Conservation (phyloP, 2,329 filamentous ascomycete species). For the Xylariaceae sp. region DNA sequence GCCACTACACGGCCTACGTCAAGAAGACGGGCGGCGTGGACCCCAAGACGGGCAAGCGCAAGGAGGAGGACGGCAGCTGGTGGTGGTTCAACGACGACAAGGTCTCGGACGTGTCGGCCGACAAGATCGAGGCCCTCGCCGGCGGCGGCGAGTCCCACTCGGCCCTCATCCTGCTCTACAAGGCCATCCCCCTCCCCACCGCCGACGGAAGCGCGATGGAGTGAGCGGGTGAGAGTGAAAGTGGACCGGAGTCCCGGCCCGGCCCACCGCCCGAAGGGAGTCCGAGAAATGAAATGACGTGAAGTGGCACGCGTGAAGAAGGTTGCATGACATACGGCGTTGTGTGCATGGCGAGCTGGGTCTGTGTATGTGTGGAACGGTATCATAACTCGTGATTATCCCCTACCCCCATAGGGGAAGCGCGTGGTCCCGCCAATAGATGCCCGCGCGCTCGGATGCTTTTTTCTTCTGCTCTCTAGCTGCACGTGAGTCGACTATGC, state of each 20-base stretch:
- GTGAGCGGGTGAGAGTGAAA: no score
- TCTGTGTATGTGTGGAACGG: constrained; percentile 8
- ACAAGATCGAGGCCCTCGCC: constrained; percentile 84
- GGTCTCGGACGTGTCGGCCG: constrained; percentile 81
- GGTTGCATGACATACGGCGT: constrained; percentile 16
- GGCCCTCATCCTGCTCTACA: constrained; percentile 72
- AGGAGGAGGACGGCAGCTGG: constrained; percentile 87
- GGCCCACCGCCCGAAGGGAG: no score
- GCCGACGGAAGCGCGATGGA: constrained; percentile 38
- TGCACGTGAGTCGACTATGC: no score
- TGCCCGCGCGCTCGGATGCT: no score
- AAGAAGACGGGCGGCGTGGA: constrained; percentile 78
- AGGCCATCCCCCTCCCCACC: constrained; percentile 60
- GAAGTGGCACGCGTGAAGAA: not conserved
- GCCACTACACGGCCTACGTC: constrained; percentile 95
- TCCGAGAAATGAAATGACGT: constrained; percentile 1
- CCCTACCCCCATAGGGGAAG: no score
- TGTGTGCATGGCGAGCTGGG: constrained; percentile 12
- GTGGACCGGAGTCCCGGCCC: no score
- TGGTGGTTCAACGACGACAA: constrained; percentile 99
- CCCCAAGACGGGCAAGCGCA: constrained; percentile 66
- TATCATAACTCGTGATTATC: constrained; percentile 9
- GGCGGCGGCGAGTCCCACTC: constrained; percentile 87
- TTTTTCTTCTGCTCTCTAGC: no score
- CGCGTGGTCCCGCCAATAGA: no score